Conservation (phyloP, 2,329 filamentous ascomycete genomes). For the Cercospora nicotianae region DNA sequence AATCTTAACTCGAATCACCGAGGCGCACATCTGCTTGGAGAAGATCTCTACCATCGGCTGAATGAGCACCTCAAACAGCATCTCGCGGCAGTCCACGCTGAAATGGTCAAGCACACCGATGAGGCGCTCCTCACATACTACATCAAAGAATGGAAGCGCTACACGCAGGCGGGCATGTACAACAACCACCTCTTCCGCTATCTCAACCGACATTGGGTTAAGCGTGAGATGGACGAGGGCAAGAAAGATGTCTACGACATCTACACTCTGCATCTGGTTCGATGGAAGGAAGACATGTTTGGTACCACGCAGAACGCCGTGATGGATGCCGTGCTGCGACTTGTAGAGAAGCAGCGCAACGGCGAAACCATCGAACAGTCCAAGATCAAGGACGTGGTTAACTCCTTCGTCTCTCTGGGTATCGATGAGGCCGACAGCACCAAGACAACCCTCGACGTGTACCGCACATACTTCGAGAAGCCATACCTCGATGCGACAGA, state of each 20-base stretch:
- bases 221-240: constrained; percentile 96
- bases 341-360: constrained; percentile 95
- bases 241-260: constrained; percentile 99
- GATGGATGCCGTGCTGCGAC: constrained; percentile 90
- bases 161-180: constrained; percentile 93
- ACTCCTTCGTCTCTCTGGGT: constrained; percentile 91
- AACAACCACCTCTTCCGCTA: constrained; percentile 97
- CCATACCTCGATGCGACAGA: constrained; percentile 86
- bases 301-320: constrained; percentile 78
- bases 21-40: constrained; percentile 89
- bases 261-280: constrained; percentile 92
- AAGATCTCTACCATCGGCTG: constrained; percentile 91
- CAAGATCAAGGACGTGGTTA: constrained; percentile 95
- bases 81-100: constrained; percentile 66
- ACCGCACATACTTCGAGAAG: constrained; percentile 86
- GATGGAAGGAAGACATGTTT: constrained; percentile 93
- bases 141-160: constrained; percentile 94
- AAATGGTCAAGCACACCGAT: constrained; percentile 78
- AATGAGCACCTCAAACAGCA: constrained; percentile 81
- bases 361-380: constrained; percentile 96
- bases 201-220: constrained; percentile 97
- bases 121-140: constrained; percentile 91
- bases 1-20: constrained; percentile 61
- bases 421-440: constrained; percentile 89
- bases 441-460: constrained; percentile 94